Percentiles rank a stretch among this genome's conserved stretches.
phyloP scores from a whole-genome alignment of 805 yeast genomes.

The Jamesozyma lodderae region DNA sequence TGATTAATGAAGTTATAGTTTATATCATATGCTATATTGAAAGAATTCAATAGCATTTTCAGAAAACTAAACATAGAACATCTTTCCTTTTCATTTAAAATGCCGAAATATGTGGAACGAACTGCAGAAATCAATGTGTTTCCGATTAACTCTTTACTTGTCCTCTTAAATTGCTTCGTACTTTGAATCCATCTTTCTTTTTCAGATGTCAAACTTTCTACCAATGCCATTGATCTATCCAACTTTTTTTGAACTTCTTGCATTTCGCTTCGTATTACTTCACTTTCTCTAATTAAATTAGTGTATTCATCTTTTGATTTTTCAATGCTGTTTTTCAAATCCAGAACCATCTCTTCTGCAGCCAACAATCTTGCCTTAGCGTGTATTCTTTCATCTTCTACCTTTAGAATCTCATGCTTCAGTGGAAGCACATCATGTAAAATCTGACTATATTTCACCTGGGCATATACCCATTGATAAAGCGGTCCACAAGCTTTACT shows the following conservation, averaged over 20 bases:
- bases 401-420: constrained; percentile 47
- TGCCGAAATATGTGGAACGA: constrained; percentile 52
- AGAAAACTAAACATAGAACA: constrained; percentile 31
- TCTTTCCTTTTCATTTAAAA: constrained; percentile 42
- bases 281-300: constrained; percentile 66
- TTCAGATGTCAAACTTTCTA: constrained; percentile 59
- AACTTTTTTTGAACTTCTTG: constrained; percentile 49
- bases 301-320: constrained; percentile 61
- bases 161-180: constrained; percentile 40
- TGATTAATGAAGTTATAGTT: constrained; percentile 31
- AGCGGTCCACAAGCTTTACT: constrained; percentile 94
- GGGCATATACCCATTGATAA: constrained; percentile 83
- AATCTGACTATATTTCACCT: constrained; percentile 64
- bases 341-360: constrained; percentile 71
- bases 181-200: constrained; percentile 64
- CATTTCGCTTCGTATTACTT: constrained; percentile 67
- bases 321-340: constrained; percentile 61
- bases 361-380: constrained; percentile 66
- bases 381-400: constrained; percentile 53
- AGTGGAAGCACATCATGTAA: constrained; percentile 68
- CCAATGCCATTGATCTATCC: constrained; percentile 48
- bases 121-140: constrained; percentile 58
- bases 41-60: constrained; percentile 23
- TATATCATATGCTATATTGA: constrained; percentile 34
- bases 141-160: constrained; percentile 47